Base-by-base conservation (phyloP, 345 rosid genomes). In the Populus alba region DNA sequence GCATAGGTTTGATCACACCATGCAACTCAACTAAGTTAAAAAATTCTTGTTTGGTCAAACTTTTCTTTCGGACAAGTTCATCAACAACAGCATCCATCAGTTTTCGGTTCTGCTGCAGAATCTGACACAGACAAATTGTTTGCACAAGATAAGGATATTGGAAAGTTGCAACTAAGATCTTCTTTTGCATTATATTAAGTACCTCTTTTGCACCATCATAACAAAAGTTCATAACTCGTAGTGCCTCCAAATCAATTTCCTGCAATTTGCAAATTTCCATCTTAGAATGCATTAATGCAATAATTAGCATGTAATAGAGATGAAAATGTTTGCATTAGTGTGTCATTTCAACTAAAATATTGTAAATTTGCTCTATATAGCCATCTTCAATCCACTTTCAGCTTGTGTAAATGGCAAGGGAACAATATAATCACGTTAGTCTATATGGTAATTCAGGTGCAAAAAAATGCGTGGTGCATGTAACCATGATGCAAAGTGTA, bases 191-290 rank as follows among this genome's bases (percentile, higher is more conserved):
- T n/a, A 71, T 27, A 17, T 33, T 16, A 11, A 77, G 17, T 86
- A 93, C 97, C 97, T 89, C 93, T 88, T 91, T 95, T 65, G 97
- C 94, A 61, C 91, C 86, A 71, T 88, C 92, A 67, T 92, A 92
- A 80, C 98, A 89, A 79, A 68, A 55, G 82, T 91, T 88, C 78
- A 90, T 22, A 75, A 95, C 89, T 82, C 71, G 83, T 82, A 88
- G 80, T 3, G 97, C 95, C 86, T 91, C 97, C n/a, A 81, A 66
- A 85, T 94, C 97, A 78, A 94, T 91, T 39, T 89, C 95, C 98
- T 94, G 88, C 73, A 82, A 73, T 80, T 45, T 74, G 74, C 74
- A 66, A 69, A 71, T 23, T 70, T 23, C 6, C 70, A 71, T 82
- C 29, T 62, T 1, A 71, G 1, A 43, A 45, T 22, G 63, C 17